Evolutionary conservation across 2,329 filamentous ascomycete genomes (phyloP).

Genomic region (Aspergillus sp.): DNA sequence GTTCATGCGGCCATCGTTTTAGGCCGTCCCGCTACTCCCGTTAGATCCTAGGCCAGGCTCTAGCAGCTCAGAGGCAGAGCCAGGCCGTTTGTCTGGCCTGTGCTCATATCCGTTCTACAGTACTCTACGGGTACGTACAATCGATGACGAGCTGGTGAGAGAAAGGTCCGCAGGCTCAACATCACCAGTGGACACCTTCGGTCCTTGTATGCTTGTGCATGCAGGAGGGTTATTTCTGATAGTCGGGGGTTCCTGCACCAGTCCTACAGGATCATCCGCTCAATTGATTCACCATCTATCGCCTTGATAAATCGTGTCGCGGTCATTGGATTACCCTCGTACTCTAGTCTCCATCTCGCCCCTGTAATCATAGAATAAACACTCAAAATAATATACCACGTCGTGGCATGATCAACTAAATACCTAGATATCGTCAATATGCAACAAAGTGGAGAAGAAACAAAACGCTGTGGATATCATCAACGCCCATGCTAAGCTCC

Average conservation of each 20-base stretch:
- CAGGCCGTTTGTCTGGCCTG: no score
- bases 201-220: no score
- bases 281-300: slow-evolving; percentile 2
- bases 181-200: no score
- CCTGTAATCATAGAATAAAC: no score
- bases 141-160: no score
- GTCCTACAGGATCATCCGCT: slow-evolving; percentile 3
- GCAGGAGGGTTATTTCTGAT: no score
- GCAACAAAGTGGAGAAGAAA: background rate
- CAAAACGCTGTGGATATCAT: slow-evolving; percentile 10
- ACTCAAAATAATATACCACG: background rate
- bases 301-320: background rate
- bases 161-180: background rate
- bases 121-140: no score
- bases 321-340: background rate
- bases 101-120: no score
- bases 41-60: background rate
- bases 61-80: background rate
- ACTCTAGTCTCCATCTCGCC: no score
- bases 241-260: no score
- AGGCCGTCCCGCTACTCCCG: background rate
- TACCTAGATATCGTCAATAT: background rate
- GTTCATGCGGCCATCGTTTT: slow-evolving; percentile 2
- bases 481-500: background rate
- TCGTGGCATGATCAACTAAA: background rate